phyloP scores from a whole-genome alignment of 345 rosid species.

The Hibiscus tridactylites region DNA sequence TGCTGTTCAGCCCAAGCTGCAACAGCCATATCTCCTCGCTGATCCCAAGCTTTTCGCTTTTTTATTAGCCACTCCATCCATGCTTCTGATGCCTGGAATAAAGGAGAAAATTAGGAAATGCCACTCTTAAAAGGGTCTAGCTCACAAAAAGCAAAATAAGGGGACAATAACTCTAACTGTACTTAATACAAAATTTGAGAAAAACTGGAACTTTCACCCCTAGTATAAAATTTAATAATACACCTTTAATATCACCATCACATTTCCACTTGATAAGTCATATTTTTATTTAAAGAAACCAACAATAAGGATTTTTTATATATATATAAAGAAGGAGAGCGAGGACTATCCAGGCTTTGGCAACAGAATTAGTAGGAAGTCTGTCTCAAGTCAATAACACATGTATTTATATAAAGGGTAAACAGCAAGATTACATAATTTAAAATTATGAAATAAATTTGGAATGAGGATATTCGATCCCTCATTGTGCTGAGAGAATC shows the following conservation, averaged over 20 bases:
- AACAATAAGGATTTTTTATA: background rate
- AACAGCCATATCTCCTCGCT: conserved; percentile 88
- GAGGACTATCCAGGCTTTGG: background rate
- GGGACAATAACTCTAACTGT: background rate
- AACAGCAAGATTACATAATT: background rate
- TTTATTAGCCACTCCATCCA: conserved; percentile 97
- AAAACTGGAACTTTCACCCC: too few species aligned
- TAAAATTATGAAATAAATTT: background rate
- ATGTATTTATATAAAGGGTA: background rate
- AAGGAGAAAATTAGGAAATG: conserved; percentile 8
- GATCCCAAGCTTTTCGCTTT: conserved; percentile 90
- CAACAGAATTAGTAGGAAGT: background rate
- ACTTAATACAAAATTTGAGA: background rate
- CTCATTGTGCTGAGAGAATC: background rate
- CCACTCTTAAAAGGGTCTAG: background rate
- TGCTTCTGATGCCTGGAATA: conserved; percentile 82
- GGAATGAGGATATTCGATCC: background rate
- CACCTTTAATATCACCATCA: too few species aligned
- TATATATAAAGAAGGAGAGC: background rate
- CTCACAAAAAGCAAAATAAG: background rate
- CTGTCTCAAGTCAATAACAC: background rate
- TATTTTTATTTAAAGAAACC: too few species aligned
- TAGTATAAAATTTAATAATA: too few species aligned
- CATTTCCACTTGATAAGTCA: too few species aligned
- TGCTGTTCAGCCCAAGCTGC: conserved; percentile 98